phyloP scores from a whole-genome alignment of 495 filamentous ascomycete genomes.

The Xylaria telfairii region DNA sequence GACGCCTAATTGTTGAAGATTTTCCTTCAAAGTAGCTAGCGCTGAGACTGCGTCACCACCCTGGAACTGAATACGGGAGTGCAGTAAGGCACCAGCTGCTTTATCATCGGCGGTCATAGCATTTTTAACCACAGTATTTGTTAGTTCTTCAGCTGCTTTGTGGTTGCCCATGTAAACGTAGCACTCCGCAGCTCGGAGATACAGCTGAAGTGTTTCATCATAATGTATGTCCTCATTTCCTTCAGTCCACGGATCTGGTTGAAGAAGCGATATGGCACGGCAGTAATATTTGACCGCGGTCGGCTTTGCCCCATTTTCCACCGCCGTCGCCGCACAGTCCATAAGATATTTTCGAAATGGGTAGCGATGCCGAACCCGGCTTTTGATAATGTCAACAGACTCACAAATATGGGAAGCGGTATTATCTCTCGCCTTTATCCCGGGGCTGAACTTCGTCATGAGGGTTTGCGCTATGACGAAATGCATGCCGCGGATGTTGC shows the following conservation, averaged over 20 bases:
- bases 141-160: conserved; percentile 65
- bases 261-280: conserved; percentile 76
- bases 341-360: conserved; percentile 75
- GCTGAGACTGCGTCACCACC: conserved; percentile 71
- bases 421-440: conserved; percentile 65
- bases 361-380: conserved; percentile 61
- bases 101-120: conserved; percentile 74
- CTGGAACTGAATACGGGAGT: conserved; percentile 76
- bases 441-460: conserved; percentile 68
- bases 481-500: conserved; percentile 79
- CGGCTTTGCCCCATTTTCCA: conserved; percentile 78
- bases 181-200: conserved; percentile 79
- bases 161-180: conserved; percentile 75
- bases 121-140: conserved; percentile 67
- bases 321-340: conserved; percentile 75
- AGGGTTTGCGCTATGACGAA: conserved; percentile 82
- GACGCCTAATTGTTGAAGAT: conserved; percentile 70
- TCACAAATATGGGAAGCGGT: conserved; percentile 79
- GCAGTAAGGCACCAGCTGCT: conserved; percentile 77
- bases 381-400: conserved; percentile 72
- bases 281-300: conserved; percentile 81
- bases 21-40: conserved; percentile 70
- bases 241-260: conserved; percentile 78
- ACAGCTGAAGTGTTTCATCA: conserved; percentile 79
- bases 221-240: conserved; percentile 74